Conservation (phyloP, 768 basidiomycete species). For the Candolleomyces aberdarensis region DNA sequence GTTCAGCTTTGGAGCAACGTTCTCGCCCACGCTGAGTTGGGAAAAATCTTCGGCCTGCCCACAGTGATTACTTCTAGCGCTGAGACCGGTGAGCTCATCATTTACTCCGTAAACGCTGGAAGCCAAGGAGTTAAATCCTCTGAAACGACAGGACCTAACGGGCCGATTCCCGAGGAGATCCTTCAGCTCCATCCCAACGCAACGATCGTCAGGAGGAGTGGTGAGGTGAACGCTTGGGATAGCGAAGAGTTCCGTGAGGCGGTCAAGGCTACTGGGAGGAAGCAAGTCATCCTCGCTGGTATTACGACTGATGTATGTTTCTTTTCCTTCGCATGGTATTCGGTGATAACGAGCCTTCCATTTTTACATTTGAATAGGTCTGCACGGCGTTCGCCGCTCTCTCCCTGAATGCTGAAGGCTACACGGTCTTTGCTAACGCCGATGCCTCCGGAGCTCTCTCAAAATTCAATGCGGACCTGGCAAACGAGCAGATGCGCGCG, state of each 20-base stretch:
- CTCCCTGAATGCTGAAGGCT: slow-evolving; percentile 42
- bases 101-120: neutral
- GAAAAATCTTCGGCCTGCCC: slow-evolving; percentile 42
- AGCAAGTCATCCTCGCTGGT: slow-evolving; percentile 48
- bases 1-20: slow-evolving; percentile 42
- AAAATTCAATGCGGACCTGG: slow-evolving; percentile 36
- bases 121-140: neutral
- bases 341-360: no score
- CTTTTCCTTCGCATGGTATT: no score
- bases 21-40: slow-evolving; percentile 44
- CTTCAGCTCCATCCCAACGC: slow-evolving; percentile 42
- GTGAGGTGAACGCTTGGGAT: slow-evolving; percentile 53
- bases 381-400: slow-evolving; percentile 50
- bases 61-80: slow-evolving; percentile 44
- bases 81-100: slow-evolving; percentile 32
- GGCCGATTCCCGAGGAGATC: slow-evolving; percentile 44
- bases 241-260: slow-evolving; percentile 44
- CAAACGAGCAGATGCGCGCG: slow-evolving; percentile 46
- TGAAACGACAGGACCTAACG: slow-evolving; percentile 40
- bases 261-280: slow-evolving; percentile 45
- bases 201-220: slow-evolving; percentile 42
- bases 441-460: slow-evolving; percentile 45
- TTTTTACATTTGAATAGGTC: slow-evolving; percentile 25
- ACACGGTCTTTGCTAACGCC: slow-evolving; percentile 45
- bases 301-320: slow-evolving; percentile 45